Conservation (phyloP, 2,329 filamentous ascomycete genomes). For the Hawksworthiomyces lignivorus region DNA sequence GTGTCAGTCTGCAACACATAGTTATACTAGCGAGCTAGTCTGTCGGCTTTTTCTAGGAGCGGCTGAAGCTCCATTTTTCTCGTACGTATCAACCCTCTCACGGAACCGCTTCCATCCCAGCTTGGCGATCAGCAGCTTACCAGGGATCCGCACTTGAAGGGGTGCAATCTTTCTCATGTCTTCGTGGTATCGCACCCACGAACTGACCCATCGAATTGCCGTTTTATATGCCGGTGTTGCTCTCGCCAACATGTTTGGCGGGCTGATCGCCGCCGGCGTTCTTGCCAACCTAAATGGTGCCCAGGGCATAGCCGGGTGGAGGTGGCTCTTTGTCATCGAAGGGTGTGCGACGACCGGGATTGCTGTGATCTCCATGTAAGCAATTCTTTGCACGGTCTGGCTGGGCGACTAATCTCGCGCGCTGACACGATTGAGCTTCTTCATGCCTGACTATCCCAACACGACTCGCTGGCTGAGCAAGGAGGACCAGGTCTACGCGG, state of each 20-base stretch:
- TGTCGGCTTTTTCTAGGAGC: neutral
- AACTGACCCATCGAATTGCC: constrained; percentile 40
- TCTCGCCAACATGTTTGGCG: constrained; percentile 44
- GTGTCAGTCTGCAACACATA: too few species aligned
- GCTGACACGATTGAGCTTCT: neutral
- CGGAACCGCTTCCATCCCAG: too few species aligned
- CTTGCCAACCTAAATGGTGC: constrained; percentile 30
- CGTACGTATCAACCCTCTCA: too few species aligned
- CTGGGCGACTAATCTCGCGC: neutral
- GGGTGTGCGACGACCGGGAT: neutral
- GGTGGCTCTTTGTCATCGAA: constrained; percentile 24
- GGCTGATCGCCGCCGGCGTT: constrained; percentile 42
- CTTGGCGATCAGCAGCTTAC: neutral
- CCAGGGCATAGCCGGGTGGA: constrained; percentile 10
- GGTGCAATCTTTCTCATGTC: constrained; percentile 29
- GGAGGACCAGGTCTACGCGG: constrained; percentile 15
- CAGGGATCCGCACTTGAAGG: too few species aligned
- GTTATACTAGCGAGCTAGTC: constrained; percentile 26
- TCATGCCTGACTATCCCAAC: constrained; percentile 16
- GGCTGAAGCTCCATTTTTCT: neutral
- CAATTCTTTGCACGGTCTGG: constrained; percentile 8
- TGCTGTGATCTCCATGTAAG: neutral
- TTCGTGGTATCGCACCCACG: constrained; percentile 34
- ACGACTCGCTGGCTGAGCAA: constrained; percentile 14
- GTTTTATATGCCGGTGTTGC: constrained; percentile 33